A percentile compares a stretch with the other conserved stretches of the same genome.
Evolutionary conservation across 1,139 yeast genomes (phyloP).

Genomic region (Blastobotrys arbuscula): DNA sequence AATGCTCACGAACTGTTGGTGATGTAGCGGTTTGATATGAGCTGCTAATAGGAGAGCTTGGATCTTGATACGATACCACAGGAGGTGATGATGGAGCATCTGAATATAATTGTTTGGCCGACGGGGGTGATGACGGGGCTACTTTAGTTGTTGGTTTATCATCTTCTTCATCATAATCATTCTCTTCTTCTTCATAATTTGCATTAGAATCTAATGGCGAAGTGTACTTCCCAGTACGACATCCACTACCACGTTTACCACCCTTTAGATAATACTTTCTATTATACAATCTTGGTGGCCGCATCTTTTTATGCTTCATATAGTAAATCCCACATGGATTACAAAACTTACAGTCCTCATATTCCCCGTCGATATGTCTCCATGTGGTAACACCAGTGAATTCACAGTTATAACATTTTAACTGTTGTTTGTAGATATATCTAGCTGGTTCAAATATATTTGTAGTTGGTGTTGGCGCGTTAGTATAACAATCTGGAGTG

Average conservation of each 20-base stretch:
- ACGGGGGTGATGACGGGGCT: neutral
- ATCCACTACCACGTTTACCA: neutral
- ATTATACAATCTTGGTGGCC: slow-evolving; percentile 28
- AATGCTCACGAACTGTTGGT: neutral
- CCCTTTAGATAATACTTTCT: neutral
- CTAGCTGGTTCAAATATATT: neutral
- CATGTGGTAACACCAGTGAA: slow-evolving; percentile 29
- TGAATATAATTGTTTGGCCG: neutral
- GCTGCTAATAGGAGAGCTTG: neutral
- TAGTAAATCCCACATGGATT: slow-evolving; percentile 38
- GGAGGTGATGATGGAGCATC: slow-evolving; percentile 1
- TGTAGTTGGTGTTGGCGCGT: neutral
- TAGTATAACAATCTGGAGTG: neutral
- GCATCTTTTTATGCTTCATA: slow-evolving; percentile 29
- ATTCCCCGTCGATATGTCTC: slow-evolving; percentile 26
- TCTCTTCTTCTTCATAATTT: neutral
- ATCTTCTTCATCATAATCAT: neutral
- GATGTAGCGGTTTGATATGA: slow-evolving; percentile 1
- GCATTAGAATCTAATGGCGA: neutral
- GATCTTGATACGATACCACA: neutral
- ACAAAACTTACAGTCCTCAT: slow-evolving; percentile 27
- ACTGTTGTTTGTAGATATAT: neutral
- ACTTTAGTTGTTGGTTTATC: neutral
- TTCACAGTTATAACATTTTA: neutral
- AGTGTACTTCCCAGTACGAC: neutral